Base-by-base conservation (phyloP, 1,139 yeast species). In the Sugiyamaella japonica region DNA sequence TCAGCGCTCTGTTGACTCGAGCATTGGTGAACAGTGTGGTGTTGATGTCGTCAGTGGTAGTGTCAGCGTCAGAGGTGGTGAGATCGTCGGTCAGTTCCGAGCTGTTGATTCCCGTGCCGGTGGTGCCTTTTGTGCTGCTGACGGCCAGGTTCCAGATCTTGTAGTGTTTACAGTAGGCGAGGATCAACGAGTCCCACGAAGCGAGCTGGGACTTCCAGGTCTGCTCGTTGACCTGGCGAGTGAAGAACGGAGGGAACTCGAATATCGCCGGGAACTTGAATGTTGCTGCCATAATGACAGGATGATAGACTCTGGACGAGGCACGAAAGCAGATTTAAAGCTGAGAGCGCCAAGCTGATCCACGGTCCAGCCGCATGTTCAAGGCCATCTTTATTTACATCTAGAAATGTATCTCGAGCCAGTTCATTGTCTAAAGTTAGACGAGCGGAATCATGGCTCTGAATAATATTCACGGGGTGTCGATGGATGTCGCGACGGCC, bases 161-260 rank as follows among this genome's bases (percentile, higher is more conserved):
- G 62, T 82, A 74, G 58, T 72, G 75, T 61, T 80, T 77, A 66
- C 95, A 86, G 63, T 82, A 88, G 4, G 77, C 75, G 25, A 86
- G 68, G 48, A 78, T 77, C 67, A 78, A 76, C 57, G 77, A 72
- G 10, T 71, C 71, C 93, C 93, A 86, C 52, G 81, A 78, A 16
- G 72, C 69, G 25, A 80, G 68, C 65, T 93, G 99, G 20, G 89
- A 84, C 38, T 80, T 78, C 73, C 87, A 80, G 2, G 95, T 85
- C 16, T 89, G 83, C 45, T 83, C 80, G 64, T 93, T 93, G 37
- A 95, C 90, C 70, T 93, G 99, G 57, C 83, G 78, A 5, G 98
- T 93, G 72, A 85, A 93, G 63, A 93, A 81, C 0, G 99, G 99
- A 7, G 97, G 97, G 70, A 89, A 93, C 42, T 85, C 76, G 70